Percentiles rank a stretch among this genome's conserved stretches.
phyloP scores from a whole-genome alignment of 441 rosid species.

The Erodium texanum region DNA sequence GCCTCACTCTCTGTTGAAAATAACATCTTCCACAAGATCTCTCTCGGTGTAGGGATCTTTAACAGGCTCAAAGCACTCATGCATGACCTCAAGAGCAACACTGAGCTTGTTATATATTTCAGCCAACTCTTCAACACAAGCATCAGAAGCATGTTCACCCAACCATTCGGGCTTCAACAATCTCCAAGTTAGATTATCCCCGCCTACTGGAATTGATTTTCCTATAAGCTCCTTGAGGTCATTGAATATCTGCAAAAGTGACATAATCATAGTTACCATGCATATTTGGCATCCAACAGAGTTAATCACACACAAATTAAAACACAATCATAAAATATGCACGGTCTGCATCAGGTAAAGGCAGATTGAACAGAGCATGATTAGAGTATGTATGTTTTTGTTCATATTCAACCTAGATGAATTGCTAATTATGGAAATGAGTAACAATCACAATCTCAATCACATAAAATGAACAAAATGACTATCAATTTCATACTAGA shows the following conservation, averaged over 20 bases:
- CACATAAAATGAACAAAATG: neutral
- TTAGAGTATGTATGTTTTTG: neutral
- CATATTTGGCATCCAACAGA: neutral
- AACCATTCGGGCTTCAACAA: conserved; percentile 32
- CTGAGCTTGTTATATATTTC: conserved; percentile 53
- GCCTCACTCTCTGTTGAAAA: conserved; percentile 58
- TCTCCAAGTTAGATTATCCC: conserved; percentile 54
- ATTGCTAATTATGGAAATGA: neutral
- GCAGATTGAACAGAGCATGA: neutral
- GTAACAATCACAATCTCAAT: neutral
- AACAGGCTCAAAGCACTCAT: conserved; percentile 71
- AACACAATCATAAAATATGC: neutral
- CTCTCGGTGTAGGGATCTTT: conserved; percentile 42
- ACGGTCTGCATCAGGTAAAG: neutral
- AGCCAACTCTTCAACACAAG: conserved; percentile 29
- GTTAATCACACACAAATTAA: neutral
- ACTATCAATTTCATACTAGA: neutral
- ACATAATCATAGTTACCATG: conserved; percentile 14
- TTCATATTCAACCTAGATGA: neutral
- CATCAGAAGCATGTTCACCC: conserved; percentile 22
- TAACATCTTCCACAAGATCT: conserved; percentile 62
- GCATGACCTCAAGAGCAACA: conserved; percentile 69
- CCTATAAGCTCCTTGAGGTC: conserved; percentile 44
- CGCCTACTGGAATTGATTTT: conserved; percentile 40
- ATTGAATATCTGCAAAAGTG: conserved; percentile 36